Evolutionary conservation across 805 yeast genomes (phyloP).

Genomic region (Grigorovia jiainica): DNA sequence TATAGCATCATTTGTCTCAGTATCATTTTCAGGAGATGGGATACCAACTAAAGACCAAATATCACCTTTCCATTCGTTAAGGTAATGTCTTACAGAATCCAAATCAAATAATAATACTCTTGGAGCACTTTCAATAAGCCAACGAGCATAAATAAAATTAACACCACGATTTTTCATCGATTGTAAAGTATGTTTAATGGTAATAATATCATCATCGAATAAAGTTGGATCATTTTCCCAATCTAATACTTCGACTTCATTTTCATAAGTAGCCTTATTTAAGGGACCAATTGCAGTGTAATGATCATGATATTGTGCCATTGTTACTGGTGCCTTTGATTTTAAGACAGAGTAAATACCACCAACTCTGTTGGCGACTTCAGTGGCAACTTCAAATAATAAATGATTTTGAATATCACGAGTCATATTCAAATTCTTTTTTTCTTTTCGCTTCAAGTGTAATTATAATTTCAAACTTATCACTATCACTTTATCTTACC

Average conservation of each 20-base stretch:
- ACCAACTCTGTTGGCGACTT: constrained; percentile 95
- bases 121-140: constrained; percentile 98
- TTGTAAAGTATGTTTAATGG: constrained; percentile 42
- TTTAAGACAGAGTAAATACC: constrained; percentile 95
- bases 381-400: constrained; percentile 91
- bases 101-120: constrained; percentile 82
- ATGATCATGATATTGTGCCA: constrained; percentile 81
- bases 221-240: constrained; percentile 37
- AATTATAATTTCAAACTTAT: too few relatives aligned
- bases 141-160: constrained; percentile 77
- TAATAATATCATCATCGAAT: constrained; percentile 21
- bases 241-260: constrained; percentile 71
- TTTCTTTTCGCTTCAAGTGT: neutral
- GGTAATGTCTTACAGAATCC: constrained; percentile 54
- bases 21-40: constrained; percentile 85
- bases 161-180: constrained; percentile 80
- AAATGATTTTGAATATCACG: constrained; percentile 84
- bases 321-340: constrained; percentile 94
- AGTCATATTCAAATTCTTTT: constrained; percentile 35
- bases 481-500: too few relatives aligned
- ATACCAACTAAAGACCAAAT: constrained; percentile 86
- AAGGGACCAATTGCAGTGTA: constrained; percentile 84
- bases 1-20: constrained; percentile 87
- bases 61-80: constrained; percentile 92
- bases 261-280: constrained; percentile 61